Percentiles rank a stretch among this genome's conserved stretches.
Conservation (phyloP, 1,284 basidiomycete genomes). For the Coniferiporia weirii region DNA sequence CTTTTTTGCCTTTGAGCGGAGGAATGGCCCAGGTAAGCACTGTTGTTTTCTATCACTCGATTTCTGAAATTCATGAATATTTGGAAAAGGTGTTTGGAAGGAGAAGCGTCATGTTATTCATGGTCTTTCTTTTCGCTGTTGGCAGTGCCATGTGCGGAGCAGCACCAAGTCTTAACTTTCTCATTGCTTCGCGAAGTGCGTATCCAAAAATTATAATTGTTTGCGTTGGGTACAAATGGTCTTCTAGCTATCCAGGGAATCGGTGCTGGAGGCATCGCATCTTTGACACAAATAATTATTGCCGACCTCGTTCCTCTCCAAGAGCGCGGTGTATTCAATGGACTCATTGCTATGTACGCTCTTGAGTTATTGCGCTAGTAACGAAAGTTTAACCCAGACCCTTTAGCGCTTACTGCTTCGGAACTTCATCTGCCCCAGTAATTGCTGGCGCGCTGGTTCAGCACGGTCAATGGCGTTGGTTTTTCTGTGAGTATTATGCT, state of each 20-base stretch:
- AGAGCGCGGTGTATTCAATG: constrained; percentile 36
- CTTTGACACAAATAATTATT: constrained; percentile 29
- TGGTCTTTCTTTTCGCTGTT: constrained; percentile 33
- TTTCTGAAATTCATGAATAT: background rate
- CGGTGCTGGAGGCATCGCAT: constrained; percentile 31
- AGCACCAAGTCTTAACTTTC: constrained; percentile 37
- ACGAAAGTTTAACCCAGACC: background rate
- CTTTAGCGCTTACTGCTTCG: constrained; percentile 22
- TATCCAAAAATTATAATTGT: background rate
- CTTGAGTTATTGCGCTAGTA: background rate
- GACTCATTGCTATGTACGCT: constrained; percentile 26
- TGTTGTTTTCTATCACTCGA: background rate
- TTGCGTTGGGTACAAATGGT: background rate
- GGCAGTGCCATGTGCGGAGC: constrained; percentile 38
- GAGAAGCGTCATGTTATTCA: constrained; percentile 30
- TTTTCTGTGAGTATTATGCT: constrained; percentile 24
- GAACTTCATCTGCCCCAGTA: constrained; percentile 28
- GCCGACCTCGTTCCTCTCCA: constrained; percentile 35
- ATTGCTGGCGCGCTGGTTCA: constrained; percentile 31
- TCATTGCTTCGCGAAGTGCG: constrained; percentile 36
- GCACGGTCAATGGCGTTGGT: constrained; percentile 25
- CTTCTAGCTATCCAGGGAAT: constrained; percentile 29
- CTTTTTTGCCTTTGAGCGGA: constrained; percentile 23
- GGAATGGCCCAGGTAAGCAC: constrained; percentile 20
- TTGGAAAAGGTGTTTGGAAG: constrained; percentile 29